Evolutionary conservation across 352 stramenopile genomes (phyloP).

Genomic region (Phytopythium litorale): DNA sequence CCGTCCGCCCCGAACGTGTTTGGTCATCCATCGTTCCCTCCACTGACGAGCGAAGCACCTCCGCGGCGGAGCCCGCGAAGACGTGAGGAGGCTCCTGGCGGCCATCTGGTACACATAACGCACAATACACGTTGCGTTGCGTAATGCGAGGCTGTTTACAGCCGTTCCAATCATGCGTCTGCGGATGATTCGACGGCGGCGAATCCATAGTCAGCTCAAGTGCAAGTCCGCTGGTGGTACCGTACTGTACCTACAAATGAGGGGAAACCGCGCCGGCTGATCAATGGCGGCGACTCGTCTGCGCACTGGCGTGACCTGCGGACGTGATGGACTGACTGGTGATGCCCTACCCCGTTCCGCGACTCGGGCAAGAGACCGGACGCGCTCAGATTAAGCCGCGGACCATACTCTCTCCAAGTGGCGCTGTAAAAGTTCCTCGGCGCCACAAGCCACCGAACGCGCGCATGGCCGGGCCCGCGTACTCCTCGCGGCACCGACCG

Average conservation of each 20-base stretch:
- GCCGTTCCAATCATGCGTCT: neutral
- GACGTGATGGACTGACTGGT: neutral
- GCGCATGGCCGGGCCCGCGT: neutral
- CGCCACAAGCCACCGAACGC: neutral
- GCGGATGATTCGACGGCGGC: neutral
- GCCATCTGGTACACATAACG: too few species aligned
- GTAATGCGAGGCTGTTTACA: neutral
- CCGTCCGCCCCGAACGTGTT: too few species aligned
- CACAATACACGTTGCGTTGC: neutral
- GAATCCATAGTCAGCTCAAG: neutral
- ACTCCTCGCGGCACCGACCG: neutral
- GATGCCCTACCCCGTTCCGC: neutral
- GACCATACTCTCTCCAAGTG: neutral
- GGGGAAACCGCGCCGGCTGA: neutral
- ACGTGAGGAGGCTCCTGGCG: too few species aligned
- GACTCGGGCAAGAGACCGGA: neutral
- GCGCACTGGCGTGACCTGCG: neutral
- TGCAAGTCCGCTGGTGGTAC: neutral
- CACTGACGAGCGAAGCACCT: too few species aligned
- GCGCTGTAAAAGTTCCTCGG: neutral
- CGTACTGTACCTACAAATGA: conserved; percentile 1
- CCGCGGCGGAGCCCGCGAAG: too few species aligned
- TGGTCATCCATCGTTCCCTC: too few species aligned
- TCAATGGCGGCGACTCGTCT: neutral
- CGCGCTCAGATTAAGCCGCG: neutral